Conservation (phyloP, 176 grass and related monocot genomes). For the Juncus inflexus region DNA sequence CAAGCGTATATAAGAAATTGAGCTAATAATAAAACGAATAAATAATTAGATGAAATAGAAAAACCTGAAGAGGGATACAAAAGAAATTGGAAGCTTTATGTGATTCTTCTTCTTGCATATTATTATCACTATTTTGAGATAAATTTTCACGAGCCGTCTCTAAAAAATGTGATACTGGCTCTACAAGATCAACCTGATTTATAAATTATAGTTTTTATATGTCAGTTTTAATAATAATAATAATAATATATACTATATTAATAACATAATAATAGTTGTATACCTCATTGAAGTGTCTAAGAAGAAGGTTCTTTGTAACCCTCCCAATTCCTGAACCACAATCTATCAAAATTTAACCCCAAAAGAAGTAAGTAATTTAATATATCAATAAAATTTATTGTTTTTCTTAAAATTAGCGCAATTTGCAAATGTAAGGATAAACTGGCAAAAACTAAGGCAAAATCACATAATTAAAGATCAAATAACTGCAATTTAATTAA, state of each 20-base stretch:
- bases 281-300: constrained; percentile 89
- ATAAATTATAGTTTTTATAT: constrained; percentile 22
- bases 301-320: constrained; percentile 91
- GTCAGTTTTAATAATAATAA: background rate
- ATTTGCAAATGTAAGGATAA: too few species aligned
- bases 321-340: constrained; percentile 93
- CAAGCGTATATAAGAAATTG: too few species aligned
- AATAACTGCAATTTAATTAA: too few species aligned
- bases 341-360: constrained; percentile 42
- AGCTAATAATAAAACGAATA: background rate
- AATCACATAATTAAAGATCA: too few species aligned
- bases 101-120: constrained; percentile 33
- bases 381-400: background rate
- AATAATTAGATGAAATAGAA: constrained; percentile 6
- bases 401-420: background rate
- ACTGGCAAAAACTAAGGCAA: background rate
- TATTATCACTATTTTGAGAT: constrained; percentile 35
- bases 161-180: constrained; percentile 93
- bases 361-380: background rate
- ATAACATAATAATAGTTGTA: background rate
- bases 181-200: constrained; percentile 88
- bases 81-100: constrained; percentile 80
- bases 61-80: constrained; percentile 89
- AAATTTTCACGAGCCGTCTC: constrained; percentile 78
- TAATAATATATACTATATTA: background rate